phyloP scores from a whole-genome alignment of 257 asterid species.

The Solanum paucissectum region DNA sequence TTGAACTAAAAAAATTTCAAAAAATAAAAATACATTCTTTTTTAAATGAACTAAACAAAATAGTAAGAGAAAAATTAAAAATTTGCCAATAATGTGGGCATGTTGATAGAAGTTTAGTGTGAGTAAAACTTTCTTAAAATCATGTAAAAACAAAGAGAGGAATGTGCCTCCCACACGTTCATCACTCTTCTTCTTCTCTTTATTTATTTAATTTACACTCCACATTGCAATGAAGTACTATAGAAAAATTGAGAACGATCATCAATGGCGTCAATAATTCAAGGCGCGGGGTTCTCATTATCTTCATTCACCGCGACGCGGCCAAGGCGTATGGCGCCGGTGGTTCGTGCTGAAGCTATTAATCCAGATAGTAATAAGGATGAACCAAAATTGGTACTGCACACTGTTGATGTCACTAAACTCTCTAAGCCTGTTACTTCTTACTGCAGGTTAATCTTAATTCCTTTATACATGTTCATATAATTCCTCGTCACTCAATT shows the following conservation, averaged over 20 bases:
- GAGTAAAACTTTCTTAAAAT: not conserved
- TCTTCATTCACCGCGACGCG: not conserved
- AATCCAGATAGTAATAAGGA: slow-evolving; percentile 64
- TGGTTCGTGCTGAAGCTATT: slow-evolving; percentile 65
- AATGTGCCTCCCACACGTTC: not conserved
- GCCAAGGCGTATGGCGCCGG: slow-evolving; percentile 45
- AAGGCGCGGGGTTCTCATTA: slow-evolving; percentile 11
- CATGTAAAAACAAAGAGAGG: not conserved
- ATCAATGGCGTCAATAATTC: slow-evolving; percentile 32
- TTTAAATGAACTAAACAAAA: not conserved
- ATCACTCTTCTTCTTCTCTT: not conserved
- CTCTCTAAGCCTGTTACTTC: slow-evolving; percentile 77
- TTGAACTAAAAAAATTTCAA: too few species aligned
- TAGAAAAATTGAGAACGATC: slow-evolving; percentile 1
- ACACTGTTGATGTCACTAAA: slow-evolving; percentile 56
- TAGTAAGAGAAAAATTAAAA: not conserved
- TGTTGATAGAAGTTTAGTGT: not conserved
- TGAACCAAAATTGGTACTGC: slow-evolving; percentile 68
- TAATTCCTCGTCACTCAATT: too few species aligned
- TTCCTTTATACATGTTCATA: not conserved
- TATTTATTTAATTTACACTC: not conserved
- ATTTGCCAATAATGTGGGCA: not conserved
- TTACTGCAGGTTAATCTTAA: slow-evolving; percentile 57
- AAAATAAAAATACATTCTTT: too few species aligned
- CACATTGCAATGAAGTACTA: not conserved